Evolutionary conservation across 1,139 yeast species (phyloP), one percentile per base, ranked within the genome.

Genomic region (Ogataea hybrid): DNA sequence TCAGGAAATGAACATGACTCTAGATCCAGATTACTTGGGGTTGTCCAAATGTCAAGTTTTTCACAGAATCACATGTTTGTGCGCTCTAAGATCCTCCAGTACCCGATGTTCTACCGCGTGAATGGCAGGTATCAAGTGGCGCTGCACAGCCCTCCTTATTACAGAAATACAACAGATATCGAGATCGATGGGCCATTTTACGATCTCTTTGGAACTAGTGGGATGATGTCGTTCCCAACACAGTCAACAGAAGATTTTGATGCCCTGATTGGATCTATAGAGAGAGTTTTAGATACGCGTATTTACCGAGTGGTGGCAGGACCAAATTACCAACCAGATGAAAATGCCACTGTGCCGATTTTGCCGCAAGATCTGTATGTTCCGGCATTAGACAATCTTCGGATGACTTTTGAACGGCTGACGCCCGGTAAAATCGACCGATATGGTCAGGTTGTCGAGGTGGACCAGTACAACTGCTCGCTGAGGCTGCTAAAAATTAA

Each of bases 121-220:
- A 59, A 58, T 28, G 32, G 57, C 35, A 60, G 64, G 42, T 51
- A 68, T 10, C 49, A 51, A 56, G 42, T 56, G 44, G 37, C 61
- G 36, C 44, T 57, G 45, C 22, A 53, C 38, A 31, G 49, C 35
- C 53, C 58, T 21, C 30, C 28, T 1, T 47, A 49, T 33, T 35
- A 49, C 16, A 7, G 16, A 5, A 23, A 37, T 7, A 41, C 28
- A 11, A 25, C 21, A 6, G 50, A 48, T n/a, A 11, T 55, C 17
- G 59, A 54, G 32, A 30, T 54, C 5, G 47, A 42, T 1, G 30
- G 22, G 22, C 35, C 38, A 11, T 46, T 57, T 35, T 57, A 54
- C 37, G 11, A 34, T 6, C 39, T 42, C 27, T 42, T 44, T 49
- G 27, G 44, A 35, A 11, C 50, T 57, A 20, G 15, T 2, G 16